Conservation (phyloP, 2,329 filamentous ascomycete species). For the Celoporthe dispersa region DNA sequence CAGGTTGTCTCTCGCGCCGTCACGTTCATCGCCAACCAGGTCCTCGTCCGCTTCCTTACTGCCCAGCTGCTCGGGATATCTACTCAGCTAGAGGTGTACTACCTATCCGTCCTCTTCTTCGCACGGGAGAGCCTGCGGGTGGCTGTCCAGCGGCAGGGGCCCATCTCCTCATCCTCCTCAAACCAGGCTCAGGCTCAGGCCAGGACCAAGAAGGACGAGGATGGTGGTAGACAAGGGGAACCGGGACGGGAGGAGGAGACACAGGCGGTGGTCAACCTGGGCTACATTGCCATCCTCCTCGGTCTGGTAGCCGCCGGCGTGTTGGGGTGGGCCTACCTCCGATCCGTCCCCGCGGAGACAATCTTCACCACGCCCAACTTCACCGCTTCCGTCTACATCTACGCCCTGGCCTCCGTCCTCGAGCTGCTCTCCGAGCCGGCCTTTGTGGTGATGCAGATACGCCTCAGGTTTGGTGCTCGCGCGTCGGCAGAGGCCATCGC, state of each 20-base stretch:
- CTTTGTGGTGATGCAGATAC: slow-evolving; percentile 85
- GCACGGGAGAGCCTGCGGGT: slow-evolving; percentile 88
- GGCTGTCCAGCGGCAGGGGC: slow-evolving; percentile 79
- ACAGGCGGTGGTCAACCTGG: slow-evolving; percentile 78
- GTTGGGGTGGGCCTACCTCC: slow-evolving; percentile 71
- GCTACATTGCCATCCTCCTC: slow-evolving; percentile 25
- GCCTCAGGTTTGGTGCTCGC: slow-evolving; percentile 77
- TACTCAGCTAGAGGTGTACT: slow-evolving; percentile 90
- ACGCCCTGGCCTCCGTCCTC: slow-evolving; percentile 62
- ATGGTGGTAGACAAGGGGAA: slow-evolving; percentile 34
- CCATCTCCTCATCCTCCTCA: slow-evolving; percentile 33
- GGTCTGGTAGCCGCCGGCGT: slow-evolving; percentile 44
- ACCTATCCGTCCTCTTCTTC: slow-evolving; percentile 92
- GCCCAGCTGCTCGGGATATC: slow-evolving; percentile 83
- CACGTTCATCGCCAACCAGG: slow-evolving; percentile 90
- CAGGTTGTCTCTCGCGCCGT: slow-evolving; percentile 86
- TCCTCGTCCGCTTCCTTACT: slow-evolving; percentile 85
- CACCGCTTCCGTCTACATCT: slow-evolving; percentile 54
- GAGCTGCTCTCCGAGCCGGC: slow-evolving; percentile 87
- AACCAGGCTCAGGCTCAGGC: background rate
- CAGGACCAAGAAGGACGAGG: slow-evolving; percentile 30
- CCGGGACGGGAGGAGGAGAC: slow-evolving; percentile 40
- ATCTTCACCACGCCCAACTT: slow-evolving; percentile 68
- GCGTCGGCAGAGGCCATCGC: slow-evolving; percentile 83
- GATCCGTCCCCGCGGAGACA: slow-evolving; percentile 50